A percentile compares a stretch with the other conserved stretches of the same genome.
Conservation (phyloP, 305 asterid species). For the Stenogyne calaminthoides region DNA sequence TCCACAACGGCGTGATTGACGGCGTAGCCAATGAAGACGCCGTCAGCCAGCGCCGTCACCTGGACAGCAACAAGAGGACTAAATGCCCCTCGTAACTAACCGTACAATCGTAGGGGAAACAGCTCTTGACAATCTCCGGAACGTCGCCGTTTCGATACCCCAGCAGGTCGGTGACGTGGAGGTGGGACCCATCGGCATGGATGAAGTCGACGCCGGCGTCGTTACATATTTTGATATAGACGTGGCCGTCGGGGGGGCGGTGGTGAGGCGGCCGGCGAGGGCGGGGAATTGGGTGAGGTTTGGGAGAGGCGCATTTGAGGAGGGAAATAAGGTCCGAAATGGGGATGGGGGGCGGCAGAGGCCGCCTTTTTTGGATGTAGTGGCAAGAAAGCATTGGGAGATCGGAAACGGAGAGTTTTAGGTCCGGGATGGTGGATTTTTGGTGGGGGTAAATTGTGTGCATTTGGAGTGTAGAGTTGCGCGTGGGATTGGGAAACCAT, state of each 20-base stretch:
- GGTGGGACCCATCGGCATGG: conserved; percentile 32
- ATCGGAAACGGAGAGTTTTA: conserved; percentile 50
- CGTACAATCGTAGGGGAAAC: conserved; percentile 40
- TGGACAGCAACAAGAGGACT: conserved; percentile 46
- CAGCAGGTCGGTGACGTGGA: conserved; percentile 29
- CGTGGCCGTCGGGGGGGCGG: conserved; percentile 21
- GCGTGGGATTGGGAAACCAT: conserved; percentile 29
- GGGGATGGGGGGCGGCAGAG: conserved; percentile 35
- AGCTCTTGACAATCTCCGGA: conserved; percentile 30
- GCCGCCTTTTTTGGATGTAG: conserved; percentile 46
- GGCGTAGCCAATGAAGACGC: conserved; percentile 51
- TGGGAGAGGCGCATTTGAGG: conserved; percentile 35
- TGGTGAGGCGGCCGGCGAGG: conserved; percentile 22
- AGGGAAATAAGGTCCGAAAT: conserved; percentile 29
- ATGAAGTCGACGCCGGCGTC: conserved; percentile 43
- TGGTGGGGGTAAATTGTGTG: conserved; percentile 27
- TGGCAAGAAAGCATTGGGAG: conserved; percentile 53
- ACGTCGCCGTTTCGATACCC: conserved; percentile 30
- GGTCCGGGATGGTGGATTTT: conserved; percentile 22
- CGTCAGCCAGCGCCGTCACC: conserved; percentile 51
- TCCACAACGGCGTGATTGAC: conserved; percentile 51
- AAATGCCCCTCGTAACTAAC: conserved; percentile 46
- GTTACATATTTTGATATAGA: conserved; percentile 35
- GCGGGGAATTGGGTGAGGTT: conserved; percentile 40
- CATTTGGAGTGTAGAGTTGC: conserved; percentile 28